Evolutionary conservation across 75 land plant species (phyloP).

Genomic region (Cunninghamia lanceolata): DNA sequence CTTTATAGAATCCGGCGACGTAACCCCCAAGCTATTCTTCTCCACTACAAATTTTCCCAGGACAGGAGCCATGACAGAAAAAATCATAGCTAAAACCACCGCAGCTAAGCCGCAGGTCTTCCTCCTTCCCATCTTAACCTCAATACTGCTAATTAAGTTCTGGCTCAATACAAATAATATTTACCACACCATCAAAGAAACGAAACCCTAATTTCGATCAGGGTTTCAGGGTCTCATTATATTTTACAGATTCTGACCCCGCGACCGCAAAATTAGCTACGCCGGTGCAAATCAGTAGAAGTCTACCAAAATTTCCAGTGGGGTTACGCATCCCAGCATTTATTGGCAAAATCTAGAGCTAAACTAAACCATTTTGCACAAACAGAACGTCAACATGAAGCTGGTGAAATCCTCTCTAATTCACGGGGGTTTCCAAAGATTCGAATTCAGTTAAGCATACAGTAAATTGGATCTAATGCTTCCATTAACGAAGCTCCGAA

Average conservation of each 20-base stretch:
- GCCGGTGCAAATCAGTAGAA: not conserved
- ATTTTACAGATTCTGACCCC: not conserved
- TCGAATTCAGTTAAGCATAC: not conserved
- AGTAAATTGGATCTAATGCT: not conserved
- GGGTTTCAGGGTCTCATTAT: not conserved
- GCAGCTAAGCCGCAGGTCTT: not conserved
- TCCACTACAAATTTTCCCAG: constrained; percentile 72
- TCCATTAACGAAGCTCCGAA: not conserved
- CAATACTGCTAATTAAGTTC: not conserved
- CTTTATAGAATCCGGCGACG: constrained; percentile 59
- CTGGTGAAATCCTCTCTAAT: not conserved
- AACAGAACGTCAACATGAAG: not conserved
- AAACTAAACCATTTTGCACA: not conserved
- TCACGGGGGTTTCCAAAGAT: not conserved
- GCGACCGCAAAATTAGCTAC: not conserved
- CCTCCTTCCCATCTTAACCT: not conserved
- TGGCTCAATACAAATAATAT: not conserved
- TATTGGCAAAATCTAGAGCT: not conserved
- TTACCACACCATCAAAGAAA: not conserved
- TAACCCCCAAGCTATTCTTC: constrained; percentile 81
- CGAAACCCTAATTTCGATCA: not conserved
- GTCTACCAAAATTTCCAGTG: not conserved
- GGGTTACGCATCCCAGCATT: not conserved
- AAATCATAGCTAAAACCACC: not conserved
- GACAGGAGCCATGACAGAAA: constrained; percentile 14